phyloP scores from a whole-genome alignment of 78 protist genomes.

The Cyanophora paradoxa region DNA sequence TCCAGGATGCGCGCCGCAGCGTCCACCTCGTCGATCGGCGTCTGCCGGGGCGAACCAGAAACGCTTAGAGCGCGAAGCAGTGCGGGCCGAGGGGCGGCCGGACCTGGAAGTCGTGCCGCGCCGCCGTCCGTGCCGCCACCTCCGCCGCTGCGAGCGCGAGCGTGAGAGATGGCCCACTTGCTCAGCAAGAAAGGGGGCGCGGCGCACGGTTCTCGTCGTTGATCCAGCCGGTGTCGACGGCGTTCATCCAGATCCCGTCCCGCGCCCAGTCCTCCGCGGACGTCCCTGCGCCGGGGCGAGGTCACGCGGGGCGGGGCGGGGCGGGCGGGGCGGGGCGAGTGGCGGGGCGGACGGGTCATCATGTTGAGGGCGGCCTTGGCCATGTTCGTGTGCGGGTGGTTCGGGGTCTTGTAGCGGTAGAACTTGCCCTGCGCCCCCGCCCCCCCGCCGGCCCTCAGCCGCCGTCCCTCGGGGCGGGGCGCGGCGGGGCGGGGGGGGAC shows the following conservation, averaged over 20 bases:
- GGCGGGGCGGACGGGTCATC: conserved; percentile 86
- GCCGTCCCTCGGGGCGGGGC: no score
- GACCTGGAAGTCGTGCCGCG: background rate
- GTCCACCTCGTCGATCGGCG: conserved; percentile 89
- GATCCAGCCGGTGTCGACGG: conserved; percentile 76
- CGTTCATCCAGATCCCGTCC: conserved; percentile 63
- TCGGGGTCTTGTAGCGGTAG: conserved; percentile 49
- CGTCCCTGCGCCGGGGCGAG: no score
- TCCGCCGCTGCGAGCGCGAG: background rate
- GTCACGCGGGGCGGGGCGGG: no score
- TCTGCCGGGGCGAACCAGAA: conserved; percentile 5
- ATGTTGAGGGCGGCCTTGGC: conserved; percentile 91
- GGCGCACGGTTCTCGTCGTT: conserved; percentile 47
- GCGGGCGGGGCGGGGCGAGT: no score
- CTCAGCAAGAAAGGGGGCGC: background rate
- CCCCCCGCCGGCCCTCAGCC: no score
- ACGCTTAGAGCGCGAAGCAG: background rate
- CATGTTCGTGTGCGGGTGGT: conserved; percentile 96
- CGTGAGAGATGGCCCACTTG: background rate
- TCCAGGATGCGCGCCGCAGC: conserved; percentile 86
- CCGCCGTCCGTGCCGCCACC: background rate
- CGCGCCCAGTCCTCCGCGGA: background rate
- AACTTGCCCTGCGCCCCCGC: conserved; percentile 54
- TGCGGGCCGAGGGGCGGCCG: no score
- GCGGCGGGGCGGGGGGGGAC: no score